phyloP scores from a whole-genome alignment of 1,139 yeast genomes.

The Suhomyces wounanorum region DNA sequence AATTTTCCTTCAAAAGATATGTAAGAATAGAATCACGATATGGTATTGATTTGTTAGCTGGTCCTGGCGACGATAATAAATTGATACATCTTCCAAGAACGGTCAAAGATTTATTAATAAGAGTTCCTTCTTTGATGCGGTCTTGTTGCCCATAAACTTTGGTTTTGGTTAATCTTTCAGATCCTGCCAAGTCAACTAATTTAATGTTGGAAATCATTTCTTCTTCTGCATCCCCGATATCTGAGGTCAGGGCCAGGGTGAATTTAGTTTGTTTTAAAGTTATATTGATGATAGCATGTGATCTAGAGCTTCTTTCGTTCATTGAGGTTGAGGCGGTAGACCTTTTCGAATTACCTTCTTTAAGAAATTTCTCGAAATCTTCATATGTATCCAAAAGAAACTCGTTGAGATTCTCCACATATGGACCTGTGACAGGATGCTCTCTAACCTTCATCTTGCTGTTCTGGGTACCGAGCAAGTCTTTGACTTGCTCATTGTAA shows the following conservation, averaged over 20 bases:
- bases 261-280: conserved; percentile 58
- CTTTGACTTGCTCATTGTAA: conserved; percentile 71
- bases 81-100: conserved; percentile 77
- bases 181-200: conserved; percentile 80
- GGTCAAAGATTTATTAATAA: conserved; percentile 73
- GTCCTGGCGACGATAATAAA: conserved; percentile 40
- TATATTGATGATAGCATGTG: conserved; percentile 76
- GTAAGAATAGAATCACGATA: conserved; percentile 75
- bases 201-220: conserved; percentile 60
- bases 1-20: conserved; percentile 68
- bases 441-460: conserved; percentile 55
- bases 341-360: conserved; percentile 51
- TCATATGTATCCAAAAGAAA: conserved; percentile 41
- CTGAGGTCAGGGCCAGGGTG: conserved; percentile 20
- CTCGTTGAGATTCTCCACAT: conserved; percentile 64
- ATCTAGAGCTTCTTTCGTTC: conserved; percentile 71
- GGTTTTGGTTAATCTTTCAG: conserved; percentile 66
- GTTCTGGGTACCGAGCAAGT: conserved; percentile 40
- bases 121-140: conserved; percentile 70
- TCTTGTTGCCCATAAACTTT: conserved; percentile 61
- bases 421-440: conserved; percentile 64
- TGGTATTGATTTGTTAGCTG: conserved; percentile 42
- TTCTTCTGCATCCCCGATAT: conserved; percentile 54
- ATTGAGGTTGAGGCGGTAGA: conserved; percentile 70
- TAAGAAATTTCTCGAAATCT: conserved; percentile 47